Evolutionary conservation across 805 yeast genomes (phyloP).

Genomic region (Candida insectorum): DNA sequence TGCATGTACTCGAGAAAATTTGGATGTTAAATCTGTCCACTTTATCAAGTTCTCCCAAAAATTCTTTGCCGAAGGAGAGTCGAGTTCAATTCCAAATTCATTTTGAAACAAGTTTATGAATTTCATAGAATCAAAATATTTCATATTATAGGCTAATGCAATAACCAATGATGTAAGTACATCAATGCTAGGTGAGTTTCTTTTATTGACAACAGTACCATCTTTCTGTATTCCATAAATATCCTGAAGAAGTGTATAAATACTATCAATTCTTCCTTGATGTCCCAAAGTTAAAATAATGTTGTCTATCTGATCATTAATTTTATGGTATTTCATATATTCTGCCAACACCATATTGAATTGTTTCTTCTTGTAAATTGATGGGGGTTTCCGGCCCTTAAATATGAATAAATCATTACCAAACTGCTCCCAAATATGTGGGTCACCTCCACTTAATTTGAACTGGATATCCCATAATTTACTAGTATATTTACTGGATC

Average conservation of each 20-base stretch:
- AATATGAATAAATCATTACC: constrained; percentile 15
- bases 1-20: constrained; percentile 23
- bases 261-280: constrained; percentile 16
- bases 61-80: constrained; percentile 13
- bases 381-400: constrained; percentile 10
- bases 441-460: constrained; percentile 30
- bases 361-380: background rate
- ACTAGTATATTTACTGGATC: constrained; percentile 21
- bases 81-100: constrained; percentile 20
- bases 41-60: constrained; percentile 37
- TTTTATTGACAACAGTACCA: constrained; percentile 17
- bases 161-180: constrained; percentile 28
- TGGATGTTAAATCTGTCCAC: constrained; percentile 36
- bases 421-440: constrained; percentile 25
- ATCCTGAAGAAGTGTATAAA: constrained; percentile 21
- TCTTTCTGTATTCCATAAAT: constrained; percentile 28
- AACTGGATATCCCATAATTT: constrained; percentile 35
- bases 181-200: constrained; percentile 18
- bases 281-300: constrained; percentile 35
- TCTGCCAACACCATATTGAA: constrained; percentile 2
- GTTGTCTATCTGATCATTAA: constrained; percentile 21
- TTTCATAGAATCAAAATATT: constrained; percentile 29
- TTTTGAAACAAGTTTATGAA: constrained; percentile 35
- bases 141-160: constrained; percentile 28
- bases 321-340: constrained; percentile 4